Percentiles rank a stretch among this genome's conserved stretches.
phyloP scores from a whole-genome alignment of 768 basidiomycete species.

The Mycena albidolilacea region DNA sequence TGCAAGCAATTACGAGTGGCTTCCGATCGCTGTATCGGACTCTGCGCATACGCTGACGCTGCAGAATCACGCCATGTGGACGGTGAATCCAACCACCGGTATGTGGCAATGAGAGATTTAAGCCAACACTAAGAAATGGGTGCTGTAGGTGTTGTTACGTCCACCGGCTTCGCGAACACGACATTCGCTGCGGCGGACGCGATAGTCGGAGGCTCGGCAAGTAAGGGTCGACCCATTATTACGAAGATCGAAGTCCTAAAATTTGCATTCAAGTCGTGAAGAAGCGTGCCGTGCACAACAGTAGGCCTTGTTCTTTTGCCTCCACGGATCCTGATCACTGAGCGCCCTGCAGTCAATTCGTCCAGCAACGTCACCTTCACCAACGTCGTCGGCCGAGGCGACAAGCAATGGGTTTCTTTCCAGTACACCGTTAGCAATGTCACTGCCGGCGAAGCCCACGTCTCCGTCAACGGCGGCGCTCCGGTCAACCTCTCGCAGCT shows the following conservation, averaged over 20 bases:
- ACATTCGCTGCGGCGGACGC: conserved; percentile 29
- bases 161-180: conserved; percentile 21
- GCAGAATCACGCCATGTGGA: conserved; percentile 29
- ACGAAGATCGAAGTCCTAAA: background rate
- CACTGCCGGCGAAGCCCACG: conserved; percentile 37
- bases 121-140: background rate
- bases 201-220: conserved; percentile 27
- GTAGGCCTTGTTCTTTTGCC: background rate
- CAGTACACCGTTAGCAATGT: conserved; percentile 29
- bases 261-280: conserved; percentile 5
- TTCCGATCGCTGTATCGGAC: conserved; percentile 23
- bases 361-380: conserved; percentile 34
- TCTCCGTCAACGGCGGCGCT: conserved; percentile 36
- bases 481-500: conserved; percentile 32
- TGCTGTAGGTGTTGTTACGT: conserved; percentile 11
- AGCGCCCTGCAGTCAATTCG: conserved; percentile 14
- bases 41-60: conserved; percentile 25
- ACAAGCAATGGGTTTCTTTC: conserved; percentile 34
- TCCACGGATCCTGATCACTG: background rate
- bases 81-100: conserved; percentile 20
- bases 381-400: conserved; percentile 25
- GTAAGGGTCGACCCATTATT: background rate
- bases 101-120: background rate
- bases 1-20: conserved; percentile 34
- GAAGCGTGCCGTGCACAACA: conserved; percentile 34